Evolutionary conservation across 2,329 filamentous ascomycete genomes (phyloP).

Genomic region (Penicillium sp.): DNA sequence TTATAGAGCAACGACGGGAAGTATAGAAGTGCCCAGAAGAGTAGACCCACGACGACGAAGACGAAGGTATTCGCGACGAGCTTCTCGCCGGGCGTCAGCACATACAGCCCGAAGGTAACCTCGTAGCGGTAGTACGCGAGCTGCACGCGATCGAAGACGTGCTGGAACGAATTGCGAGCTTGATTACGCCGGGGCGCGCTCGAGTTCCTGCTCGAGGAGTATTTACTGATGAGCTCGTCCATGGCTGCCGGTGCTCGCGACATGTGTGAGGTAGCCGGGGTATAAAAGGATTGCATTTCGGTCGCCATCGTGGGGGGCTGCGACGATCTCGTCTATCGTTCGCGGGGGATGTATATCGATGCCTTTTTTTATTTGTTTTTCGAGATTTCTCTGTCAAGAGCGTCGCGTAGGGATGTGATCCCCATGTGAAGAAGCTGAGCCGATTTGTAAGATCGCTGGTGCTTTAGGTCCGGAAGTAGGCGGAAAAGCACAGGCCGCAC

Average conservation of each 20-base stretch:
- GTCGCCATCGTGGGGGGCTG: slow-evolving; percentile 26
- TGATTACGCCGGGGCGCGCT: slow-evolving; percentile 14
- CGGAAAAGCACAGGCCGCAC: slow-evolving; percentile 10
- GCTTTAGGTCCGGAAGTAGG: slow-evolving; percentile 7
- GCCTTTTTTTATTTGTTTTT: not conserved
- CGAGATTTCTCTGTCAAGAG: not conserved
- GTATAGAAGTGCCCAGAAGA: slow-evolving; percentile 40
- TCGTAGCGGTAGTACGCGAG: slow-evolving; percentile 49
- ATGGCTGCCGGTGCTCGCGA: slow-evolving; percentile 32
- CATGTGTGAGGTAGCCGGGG: slow-evolving; percentile 29
- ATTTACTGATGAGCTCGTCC: slow-evolving; percentile 36
- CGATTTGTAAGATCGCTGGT: slow-evolving; percentile 1
- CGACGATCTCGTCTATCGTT: slow-evolving; percentile 4
- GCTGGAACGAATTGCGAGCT: slow-evolving; percentile 29
- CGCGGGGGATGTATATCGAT: not conserved
- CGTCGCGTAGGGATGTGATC: not conserved
- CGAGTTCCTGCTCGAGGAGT: slow-evolving; percentile 25
- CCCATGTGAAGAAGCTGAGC: not conserved
- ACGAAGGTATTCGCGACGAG: slow-evolving; percentile 43
- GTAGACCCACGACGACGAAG: slow-evolving; percentile 33
- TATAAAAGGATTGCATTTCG: slow-evolving; percentile 38
- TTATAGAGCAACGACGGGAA: slow-evolving; percentile 38
- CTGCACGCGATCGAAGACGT: slow-evolving; percentile 32
- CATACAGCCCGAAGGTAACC: slow-evolving; percentile 46
- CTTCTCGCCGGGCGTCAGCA: slow-evolving; percentile 46